A percentile compares a stretch with the other conserved stretches of the same genome.
These are phyloP conservation scores for Narthecium ossifragum DNA, from an alignment of 106 monocot genomes.

Conservation along the genomic window DNA sequence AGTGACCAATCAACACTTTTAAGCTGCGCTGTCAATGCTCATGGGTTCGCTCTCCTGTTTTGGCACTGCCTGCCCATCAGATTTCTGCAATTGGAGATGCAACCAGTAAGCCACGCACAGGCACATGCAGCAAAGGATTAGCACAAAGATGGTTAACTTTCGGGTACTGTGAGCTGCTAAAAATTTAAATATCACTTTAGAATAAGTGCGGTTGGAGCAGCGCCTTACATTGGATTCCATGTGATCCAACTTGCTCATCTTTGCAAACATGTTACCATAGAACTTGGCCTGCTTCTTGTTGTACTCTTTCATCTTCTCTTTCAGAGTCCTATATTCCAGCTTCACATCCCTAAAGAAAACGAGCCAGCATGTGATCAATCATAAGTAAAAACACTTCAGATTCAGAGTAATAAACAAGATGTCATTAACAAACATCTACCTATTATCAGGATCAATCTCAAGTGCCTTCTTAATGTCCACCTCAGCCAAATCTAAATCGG, in stretches of 20 bases:
- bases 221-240: constrained; percentile 43
- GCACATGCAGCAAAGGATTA: neutral
- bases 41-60: constrained; percentile 45
- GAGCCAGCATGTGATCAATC: neutral
- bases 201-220: neutral
- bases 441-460: constrained; percentile 79
- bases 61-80: neutral
- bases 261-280: constrained; percentile 79
- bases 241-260: constrained; percentile 47
- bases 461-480: constrained; percentile 77
- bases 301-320: constrained; percentile 69
- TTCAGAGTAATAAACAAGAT: neutral
- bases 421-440: constrained; percentile 14
- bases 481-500: constrained; percentile 83
- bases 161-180: neutral
- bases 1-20: too few species aligned
- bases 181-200: neutral
- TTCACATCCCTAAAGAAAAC: constrained; percentile 58
- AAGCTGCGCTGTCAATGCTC: constrained; percentile 52
- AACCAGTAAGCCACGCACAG: neutral
- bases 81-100: constrained; percentile 14
- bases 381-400: neutral
- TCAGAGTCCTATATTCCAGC: constrained; percentile 50
- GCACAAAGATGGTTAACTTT: neutral
- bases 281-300: constrained; percentile 74